These are phyloP conservation scores for Colletotrichum sojae DNA, from an alignment of 2,329 filamentous ascomycete species.

Conservation along the genomic window DNA sequence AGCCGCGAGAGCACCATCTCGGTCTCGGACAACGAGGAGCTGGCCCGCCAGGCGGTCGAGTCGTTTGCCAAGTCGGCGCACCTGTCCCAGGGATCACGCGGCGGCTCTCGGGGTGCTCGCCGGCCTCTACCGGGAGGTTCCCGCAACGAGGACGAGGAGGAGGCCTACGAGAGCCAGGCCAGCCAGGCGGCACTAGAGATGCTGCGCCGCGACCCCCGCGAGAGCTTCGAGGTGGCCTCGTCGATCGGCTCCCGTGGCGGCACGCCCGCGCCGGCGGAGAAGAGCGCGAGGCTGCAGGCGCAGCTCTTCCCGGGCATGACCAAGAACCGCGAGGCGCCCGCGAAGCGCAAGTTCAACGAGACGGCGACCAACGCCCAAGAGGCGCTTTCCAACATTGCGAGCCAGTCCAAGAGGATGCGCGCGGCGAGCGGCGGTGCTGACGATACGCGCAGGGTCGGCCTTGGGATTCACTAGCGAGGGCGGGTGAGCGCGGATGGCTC, in stretches of 20 bases:
- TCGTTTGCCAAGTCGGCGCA: conserved; percentile 63
- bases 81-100: conserved; percentile 50
- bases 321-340: conserved; percentile 54
- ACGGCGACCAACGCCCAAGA: conserved; percentile 48
- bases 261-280: conserved; percentile 61
- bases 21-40: conserved; percentile 71
- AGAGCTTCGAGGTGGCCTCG: conserved; percentile 66
- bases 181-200: conserved; percentile 83
- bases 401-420: conserved; percentile 67
- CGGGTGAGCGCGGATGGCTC: conserved; percentile 23
- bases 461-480: conserved; percentile 62
- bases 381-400: conserved; percentile 53
- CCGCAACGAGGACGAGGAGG: conserved; percentile 66
- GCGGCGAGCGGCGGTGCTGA: conserved; percentile 54
- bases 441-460: conserved; percentile 59
- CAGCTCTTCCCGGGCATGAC: conserved; percentile 63
- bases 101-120: conserved; percentile 35
- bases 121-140: conserved; percentile 42
- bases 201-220: conserved; percentile 72
- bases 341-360: conserved; percentile 67
- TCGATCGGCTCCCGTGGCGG: conserved; percentile 60
- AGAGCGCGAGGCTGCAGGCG: conserved; percentile 64
- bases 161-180: conserved; percentile 80
- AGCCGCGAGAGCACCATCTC: conserved; percentile 92
- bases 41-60: conserved; percentile 68